These are phyloP conservation scores for Kalmusia sp. DNA, from an alignment of 2,329 filamentous ascomycete genomes.

Conservation along the genomic window DNA sequence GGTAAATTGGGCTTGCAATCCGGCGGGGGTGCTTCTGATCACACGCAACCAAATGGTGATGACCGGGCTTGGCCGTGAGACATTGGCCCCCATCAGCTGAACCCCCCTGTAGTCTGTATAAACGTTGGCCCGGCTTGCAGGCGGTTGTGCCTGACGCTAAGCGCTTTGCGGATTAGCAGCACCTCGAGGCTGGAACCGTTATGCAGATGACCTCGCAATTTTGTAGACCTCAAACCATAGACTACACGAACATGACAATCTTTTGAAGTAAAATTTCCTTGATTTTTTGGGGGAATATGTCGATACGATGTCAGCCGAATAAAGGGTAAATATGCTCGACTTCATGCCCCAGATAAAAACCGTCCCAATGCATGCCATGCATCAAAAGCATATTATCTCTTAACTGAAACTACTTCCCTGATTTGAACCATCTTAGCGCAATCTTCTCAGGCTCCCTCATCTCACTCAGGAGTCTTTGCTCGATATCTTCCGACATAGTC, in stretches of 20 bases:
- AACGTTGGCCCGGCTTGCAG: not conserved
- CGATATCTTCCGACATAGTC: conserved; percentile 8
- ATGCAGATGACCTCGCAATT: not conserved
- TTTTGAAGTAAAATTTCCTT: no score
- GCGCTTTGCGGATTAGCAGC: not conserved
- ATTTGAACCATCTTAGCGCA: conserved; percentile 7
- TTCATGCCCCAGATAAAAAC: no score
- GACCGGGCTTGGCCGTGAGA: not conserved
- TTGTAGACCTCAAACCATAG: not conserved
- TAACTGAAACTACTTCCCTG: no score
- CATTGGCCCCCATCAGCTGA: not conserved
- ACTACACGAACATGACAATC: no score
- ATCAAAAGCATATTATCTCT: no score
- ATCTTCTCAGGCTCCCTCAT: conserved; percentile 13
- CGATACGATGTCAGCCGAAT: no score
- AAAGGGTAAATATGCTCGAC: no score
- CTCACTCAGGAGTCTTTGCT: conserved; percentile 14
- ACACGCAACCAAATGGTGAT: not conserved
- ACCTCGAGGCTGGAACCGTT: not conserved
- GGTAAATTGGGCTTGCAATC: no score
- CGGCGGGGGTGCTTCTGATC: no score
- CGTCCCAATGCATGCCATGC: no score
- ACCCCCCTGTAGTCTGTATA: not conserved
- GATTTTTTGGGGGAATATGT: no score
- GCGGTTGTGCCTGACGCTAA: not conserved